phyloP scores from a whole-genome alignment of 257 asterid species.

The Verbena officinalis region DNA sequence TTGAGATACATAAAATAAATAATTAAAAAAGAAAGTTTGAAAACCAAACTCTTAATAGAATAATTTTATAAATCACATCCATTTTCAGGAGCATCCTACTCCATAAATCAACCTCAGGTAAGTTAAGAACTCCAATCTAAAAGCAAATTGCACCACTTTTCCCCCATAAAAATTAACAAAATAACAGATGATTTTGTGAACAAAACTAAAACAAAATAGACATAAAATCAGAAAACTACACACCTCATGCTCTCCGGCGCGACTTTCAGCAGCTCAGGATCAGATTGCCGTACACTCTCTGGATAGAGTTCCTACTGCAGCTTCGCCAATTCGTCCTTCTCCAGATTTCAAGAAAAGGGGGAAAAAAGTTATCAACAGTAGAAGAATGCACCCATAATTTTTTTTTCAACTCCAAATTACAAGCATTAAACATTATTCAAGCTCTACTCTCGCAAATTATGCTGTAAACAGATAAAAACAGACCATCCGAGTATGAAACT shows the following conservation, averaged over 20 bases:
- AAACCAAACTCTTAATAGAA: no score
- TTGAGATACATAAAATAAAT: background rate
- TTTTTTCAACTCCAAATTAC: background rate
- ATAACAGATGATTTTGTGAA: background rate
- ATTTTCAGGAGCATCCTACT: background rate
- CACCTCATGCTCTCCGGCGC: conserved; percentile 81
- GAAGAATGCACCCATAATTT: conserved; percentile 14
- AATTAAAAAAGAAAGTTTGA: background rate
- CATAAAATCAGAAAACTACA: conserved; percentile 11
- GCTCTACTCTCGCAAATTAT: conserved; percentile 1
- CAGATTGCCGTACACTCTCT: conserved; percentile 59
- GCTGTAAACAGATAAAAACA: conserved; percentile 1
- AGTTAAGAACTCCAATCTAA: background rate
- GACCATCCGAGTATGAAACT: conserved; percentile 9
- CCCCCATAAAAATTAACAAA: background rate
- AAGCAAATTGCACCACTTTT: conserved; percentile 8
- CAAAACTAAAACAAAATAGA: no score
- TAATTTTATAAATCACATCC: no score
- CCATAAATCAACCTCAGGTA: conserved; percentile 14
- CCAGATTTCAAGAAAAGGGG: conserved; percentile 36
- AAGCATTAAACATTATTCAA: conserved; percentile 10
- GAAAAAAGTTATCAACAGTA: background rate
- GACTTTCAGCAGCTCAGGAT: conserved; percentile 53
- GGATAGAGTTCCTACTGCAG: conserved; percentile 54
- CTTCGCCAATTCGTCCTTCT: conserved; percentile 63